These are phyloP conservation scores for Musa itinerans DNA, from an alignment of 176 grass and related monocot species.

Conservation along the genomic window DNA sequence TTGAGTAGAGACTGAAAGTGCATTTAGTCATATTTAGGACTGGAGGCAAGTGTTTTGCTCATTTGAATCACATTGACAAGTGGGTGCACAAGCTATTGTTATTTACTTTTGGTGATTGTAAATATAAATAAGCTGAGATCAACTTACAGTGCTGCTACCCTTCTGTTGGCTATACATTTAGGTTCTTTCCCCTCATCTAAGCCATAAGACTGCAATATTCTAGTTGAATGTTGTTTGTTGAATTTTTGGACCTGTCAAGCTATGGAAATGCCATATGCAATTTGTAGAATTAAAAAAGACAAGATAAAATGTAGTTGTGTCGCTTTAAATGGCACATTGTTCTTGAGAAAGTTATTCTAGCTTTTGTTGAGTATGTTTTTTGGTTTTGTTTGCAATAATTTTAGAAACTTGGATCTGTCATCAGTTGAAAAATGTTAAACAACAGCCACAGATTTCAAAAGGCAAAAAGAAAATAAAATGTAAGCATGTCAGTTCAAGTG, in stretches of 20 bases:
- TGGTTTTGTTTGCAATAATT: background rate
- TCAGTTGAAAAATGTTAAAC: background rate
- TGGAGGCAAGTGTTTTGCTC: background rate
- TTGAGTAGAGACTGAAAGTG: background rate
- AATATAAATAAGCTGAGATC: background rate
- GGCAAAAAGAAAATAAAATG: too few relatives aligned
- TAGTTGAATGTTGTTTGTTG: background rate
- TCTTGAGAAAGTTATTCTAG: background rate
- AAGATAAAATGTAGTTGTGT: background rate
- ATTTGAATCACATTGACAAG: background rate
- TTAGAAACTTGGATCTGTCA: background rate
- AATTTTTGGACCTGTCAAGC: background rate
- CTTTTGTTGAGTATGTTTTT: background rate
- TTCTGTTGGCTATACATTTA: background rate
- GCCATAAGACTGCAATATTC: background rate
- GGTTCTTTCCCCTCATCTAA: background rate
- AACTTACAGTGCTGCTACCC: background rate
- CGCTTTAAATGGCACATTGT: background rate
- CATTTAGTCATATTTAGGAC: background rate
- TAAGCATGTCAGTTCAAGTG: too few relatives aligned
- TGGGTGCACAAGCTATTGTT: background rate
- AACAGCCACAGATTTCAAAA: too few relatives aligned
- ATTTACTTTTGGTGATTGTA: background rate
- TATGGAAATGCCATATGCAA: background rate
- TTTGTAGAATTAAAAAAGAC: background rate